Percentiles rank a stretch among this genome's conserved stretches.
Evolutionary conservation across 1,284 basidiomycete genomes (phyloP).

Genomic region (Vanrija sp.): DNA sequence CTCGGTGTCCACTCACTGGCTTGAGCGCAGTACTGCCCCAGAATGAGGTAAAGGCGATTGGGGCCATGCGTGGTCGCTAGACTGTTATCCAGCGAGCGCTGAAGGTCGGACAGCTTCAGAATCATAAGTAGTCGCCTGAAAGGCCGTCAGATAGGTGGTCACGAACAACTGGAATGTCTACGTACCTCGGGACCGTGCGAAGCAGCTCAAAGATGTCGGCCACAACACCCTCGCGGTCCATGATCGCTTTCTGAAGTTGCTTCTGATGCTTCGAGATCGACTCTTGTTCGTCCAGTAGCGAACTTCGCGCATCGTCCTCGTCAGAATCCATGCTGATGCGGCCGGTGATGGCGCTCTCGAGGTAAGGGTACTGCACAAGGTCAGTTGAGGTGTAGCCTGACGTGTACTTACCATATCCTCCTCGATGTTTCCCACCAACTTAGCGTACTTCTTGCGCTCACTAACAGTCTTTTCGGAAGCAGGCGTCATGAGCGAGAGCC

Average conservation of each 20-base stretch:
- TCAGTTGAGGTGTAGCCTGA: neutral
- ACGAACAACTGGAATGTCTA: neutral
- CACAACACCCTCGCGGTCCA: constrained; percentile 73
- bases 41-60: constrained; percentile 84
- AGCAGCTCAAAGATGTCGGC: constrained; percentile 79
- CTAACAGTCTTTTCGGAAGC: constrained; percentile 61
- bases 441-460: constrained; percentile 76
- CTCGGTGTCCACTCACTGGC: constrained; percentile 24
- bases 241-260: constrained; percentile 59
- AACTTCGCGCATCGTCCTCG: constrained; percentile 53
- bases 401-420: constrained; percentile 65
- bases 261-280: constrained; percentile 69
- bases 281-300: constrained; percentile 68
- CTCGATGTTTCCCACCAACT: constrained; percentile 82
- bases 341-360: constrained; percentile 81
- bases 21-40: constrained; percentile 78
- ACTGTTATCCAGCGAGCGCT: constrained; percentile 58
- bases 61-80: constrained; percentile 58
- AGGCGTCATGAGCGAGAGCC: constrained; percentile 77
- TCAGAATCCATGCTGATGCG: constrained; percentile 46
- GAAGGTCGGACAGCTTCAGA: constrained; percentile 59
- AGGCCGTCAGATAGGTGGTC: neutral
- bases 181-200: constrained; percentile 71
- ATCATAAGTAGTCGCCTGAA: constrained; percentile 47
- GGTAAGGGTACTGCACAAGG: constrained; percentile 49